Conservation (phyloP, 2,329 filamentous ascomycete species). For the Hypocrella siamensis region DNA sequence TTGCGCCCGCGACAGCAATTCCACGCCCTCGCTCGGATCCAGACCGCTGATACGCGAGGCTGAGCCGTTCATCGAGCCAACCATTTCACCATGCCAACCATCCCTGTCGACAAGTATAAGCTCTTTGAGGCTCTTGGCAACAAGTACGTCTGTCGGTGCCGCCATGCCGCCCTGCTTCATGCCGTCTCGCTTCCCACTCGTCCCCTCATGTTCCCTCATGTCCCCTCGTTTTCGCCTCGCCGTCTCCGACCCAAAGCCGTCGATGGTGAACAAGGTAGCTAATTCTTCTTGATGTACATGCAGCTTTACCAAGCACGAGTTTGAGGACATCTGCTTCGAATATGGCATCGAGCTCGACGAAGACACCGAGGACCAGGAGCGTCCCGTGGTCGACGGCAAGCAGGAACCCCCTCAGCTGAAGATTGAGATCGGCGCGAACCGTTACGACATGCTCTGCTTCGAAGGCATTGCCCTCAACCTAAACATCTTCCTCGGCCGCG, state of each 20-base stretch:
- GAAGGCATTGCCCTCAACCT: conserved; percentile 93
- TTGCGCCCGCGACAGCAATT: no score
- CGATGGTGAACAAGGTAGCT: no score
- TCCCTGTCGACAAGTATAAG: conserved; percentile 87
- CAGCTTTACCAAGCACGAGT: conserved; percentile 82
- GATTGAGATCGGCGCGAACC: conserved; percentile 94
- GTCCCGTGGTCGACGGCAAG: conserved; percentile 59
- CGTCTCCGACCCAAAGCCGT: conserved; percentile 1
- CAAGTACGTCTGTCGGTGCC: conserved; percentile 41
- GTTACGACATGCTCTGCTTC: conserved; percentile 90
- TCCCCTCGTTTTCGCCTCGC: conserved; percentile 5
- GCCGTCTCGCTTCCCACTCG: no score
- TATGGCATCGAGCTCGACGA: conserved; percentile 97
- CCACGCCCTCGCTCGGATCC: no score
- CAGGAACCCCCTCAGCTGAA: conserved; percentile 87
- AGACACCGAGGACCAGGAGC: conserved; percentile 66
- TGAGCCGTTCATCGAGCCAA: conserved; percentile 2
- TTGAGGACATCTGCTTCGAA: conserved; percentile 96
- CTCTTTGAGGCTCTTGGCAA: conserved; percentile 86
- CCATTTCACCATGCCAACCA: conserved; percentile 66
- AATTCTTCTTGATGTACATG: conserved; percentile 1
- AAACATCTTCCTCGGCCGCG: conserved; percentile 78
- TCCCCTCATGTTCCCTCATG: conserved; percentile 8
- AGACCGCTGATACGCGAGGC: no score
- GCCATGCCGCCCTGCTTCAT: no score